Base-by-base conservation (phyloP, 495 filamentous ascomycete species). In the Neurospora tetrasperma region DNA sequence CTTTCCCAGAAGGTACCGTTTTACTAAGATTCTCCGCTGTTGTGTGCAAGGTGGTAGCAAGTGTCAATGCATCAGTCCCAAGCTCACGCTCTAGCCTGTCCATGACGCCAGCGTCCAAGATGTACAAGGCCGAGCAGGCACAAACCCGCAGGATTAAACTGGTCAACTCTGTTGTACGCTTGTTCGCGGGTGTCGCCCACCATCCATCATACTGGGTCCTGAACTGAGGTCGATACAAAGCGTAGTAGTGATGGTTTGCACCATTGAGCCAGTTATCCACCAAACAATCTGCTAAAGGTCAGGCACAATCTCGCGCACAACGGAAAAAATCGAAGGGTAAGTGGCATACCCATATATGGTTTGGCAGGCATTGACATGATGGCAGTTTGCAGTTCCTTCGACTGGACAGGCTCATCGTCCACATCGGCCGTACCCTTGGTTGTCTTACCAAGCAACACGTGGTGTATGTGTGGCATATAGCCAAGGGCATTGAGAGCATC, bases 121-220 rank as follows among this genome's bases (percentile, higher is more conserved):
- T 79, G 71, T 83, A 86, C 66, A 85, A 84, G 5, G 80, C 75
- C 1, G 86, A 83, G 59, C 85, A 86, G n/a, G 87, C 84, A 74
- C 84, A 86, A 7, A 89, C 82, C 10, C 84, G 81, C 8, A 87
- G 74, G n/a, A 88, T 79, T 54, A 89, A 76, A 75, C 84, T 85
- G 12, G 86, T 89, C 59, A 87, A 81, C 71, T 82, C 84, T 1
- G 84, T 77, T 7, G 82, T 81, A 12, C 84, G 76, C 23, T 76
- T 72, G 23, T 79, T 76, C 16, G 78, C 73, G 3, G 73, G 80
- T 14, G 79, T 78, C 31, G 80, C 74, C 85, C 86, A 88, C 85
- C 85, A 86, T 38, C 79, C 76, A 41, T 82, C 76, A 76, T 88
- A 88, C 42, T 85, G 83, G 0, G 82, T 79, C 46, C 80, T 79